Percentiles rank a stretch among this genome's conserved stretches.
Conservation (phyloP, 2,329 filamentous ascomycete genomes). For the Dryadomyces quercivorus region DNA sequence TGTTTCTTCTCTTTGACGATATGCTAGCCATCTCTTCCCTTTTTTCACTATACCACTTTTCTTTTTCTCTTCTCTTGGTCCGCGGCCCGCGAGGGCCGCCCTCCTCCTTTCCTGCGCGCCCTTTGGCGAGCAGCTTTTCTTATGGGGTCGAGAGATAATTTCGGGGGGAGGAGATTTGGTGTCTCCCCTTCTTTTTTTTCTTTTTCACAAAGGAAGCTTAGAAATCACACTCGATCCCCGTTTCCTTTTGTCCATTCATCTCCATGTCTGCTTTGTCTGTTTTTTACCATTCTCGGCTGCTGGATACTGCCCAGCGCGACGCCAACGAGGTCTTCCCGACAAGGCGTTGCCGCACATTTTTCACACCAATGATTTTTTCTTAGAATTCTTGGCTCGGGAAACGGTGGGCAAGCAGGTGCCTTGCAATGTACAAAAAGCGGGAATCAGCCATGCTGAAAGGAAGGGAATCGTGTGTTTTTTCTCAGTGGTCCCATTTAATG, state of each 20-base stretch:
- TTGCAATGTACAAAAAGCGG: not conserved
- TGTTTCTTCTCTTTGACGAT: not conserved
- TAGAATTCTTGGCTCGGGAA: not conserved
- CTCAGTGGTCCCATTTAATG: not conserved
- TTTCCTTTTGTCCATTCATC: not conserved
- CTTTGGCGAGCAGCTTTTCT: not conserved
- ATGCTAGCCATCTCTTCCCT: not conserved
- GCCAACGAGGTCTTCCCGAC: not conserved
- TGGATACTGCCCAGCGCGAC: conserved; percentile 3
- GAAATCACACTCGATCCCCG: not conserved
- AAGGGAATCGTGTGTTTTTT: not conserved
- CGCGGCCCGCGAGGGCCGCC: too few species aligned
- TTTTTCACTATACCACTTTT: not conserved
- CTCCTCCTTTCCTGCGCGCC: not conserved
- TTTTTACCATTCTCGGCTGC: conserved; percentile 10
- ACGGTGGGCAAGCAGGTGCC: not conserved
- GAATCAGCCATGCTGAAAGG: not conserved
- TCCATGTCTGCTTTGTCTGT: not conserved
- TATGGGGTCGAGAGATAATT: not conserved
- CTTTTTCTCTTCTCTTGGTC: not conserved
- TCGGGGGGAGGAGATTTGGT: not conserved
- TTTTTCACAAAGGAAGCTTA: not conserved
- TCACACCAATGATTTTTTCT: not conserved
- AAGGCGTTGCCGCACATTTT: not conserved
- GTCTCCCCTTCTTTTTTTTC: not conserved